A percentile compares a stretch with the other conserved stretches of the same genome.
phyloP scores from a whole-genome alignment of 257 asterid species.

The Cordia subcordata region DNA sequence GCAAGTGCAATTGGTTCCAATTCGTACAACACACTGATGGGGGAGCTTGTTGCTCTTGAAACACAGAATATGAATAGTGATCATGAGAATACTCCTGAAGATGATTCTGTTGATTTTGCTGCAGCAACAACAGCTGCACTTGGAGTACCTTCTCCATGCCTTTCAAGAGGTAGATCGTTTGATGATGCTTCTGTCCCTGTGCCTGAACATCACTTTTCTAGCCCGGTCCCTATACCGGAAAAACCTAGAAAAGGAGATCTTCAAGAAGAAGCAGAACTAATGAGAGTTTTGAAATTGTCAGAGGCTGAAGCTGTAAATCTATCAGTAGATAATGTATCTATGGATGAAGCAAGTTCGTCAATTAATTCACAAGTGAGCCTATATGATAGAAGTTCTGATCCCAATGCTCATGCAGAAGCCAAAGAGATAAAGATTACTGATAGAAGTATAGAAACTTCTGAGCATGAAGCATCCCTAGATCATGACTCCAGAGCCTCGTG shows the following conservation, averaged over 20 bases:
- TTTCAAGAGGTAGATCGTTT: slow-evolving; percentile 76
- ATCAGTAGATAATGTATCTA: slow-evolving; percentile 22
- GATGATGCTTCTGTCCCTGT: slow-evolving; percentile 49
- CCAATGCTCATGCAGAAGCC: slow-evolving; percentile 20
- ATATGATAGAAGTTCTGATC: slow-evolving; percentile 26
- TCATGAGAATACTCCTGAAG: slow-evolving; percentile 39
- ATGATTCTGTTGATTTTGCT: slow-evolving; percentile 80
- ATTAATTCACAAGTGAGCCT: slow-evolving; percentile 27
- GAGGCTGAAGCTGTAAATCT: slow-evolving; percentile 35
- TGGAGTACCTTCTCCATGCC: slow-evolving; percentile 93
- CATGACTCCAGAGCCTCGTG: slow-evolving; percentile 18
- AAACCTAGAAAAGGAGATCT: slow-evolving; percentile 66
- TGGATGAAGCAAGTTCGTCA: slow-evolving; percentile 18
- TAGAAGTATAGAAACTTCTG: no score
- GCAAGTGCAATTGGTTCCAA: slow-evolving; percentile 75
- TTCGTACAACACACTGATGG: slow-evolving; percentile 85
- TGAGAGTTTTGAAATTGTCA: slow-evolving; percentile 56
- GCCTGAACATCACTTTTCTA: slow-evolving; percentile 35
- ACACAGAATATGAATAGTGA: slow-evolving; percentile 42
- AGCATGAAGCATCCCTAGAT: slow-evolving; percentile 21
- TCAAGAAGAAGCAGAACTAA: slow-evolving; percentile 77
- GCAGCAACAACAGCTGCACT: slow-evolving; percentile 97
- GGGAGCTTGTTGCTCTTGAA: slow-evolving; percentile 86
- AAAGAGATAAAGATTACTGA: slow-evolving; percentile 8
- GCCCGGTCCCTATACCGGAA: slow-evolving; percentile 9